A percentile compares a stretch with the other conserved stretches of the same genome.
These are phyloP conservation scores for Pythium myriotylum DNA, from an alignment of 352 stramenopile species.

Conservation along the genomic window DNA sequence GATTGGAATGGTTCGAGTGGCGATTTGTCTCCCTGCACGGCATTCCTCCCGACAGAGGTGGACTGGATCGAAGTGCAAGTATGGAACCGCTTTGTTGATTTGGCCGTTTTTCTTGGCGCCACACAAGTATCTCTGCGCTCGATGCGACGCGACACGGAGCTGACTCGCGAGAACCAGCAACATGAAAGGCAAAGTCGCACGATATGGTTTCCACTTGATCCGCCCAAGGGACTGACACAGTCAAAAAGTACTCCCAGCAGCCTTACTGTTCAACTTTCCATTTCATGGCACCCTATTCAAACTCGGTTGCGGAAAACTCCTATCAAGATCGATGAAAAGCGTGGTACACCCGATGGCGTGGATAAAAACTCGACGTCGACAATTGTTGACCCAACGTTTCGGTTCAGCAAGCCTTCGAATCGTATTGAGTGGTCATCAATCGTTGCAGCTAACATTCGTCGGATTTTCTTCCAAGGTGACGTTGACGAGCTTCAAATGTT, in stretches of 20 bases:
- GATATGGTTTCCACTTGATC: conserved; percentile 29
- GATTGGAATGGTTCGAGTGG: conserved; percentile 25
- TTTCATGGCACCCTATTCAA: conserved; percentile 11
- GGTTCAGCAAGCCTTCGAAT: conserved; percentile 48
- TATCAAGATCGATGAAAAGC: conserved; percentile 10
- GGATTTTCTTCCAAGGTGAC: conserved; percentile 73
- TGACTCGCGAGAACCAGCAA: conserved; percentile 16
- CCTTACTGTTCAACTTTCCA: conserved; percentile 22
- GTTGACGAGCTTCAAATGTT: conserved; percentile 59
- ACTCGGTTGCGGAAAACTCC: conserved; percentile 8
- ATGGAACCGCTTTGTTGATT: conserved; percentile 64
- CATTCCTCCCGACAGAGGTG: conserved; percentile 33
- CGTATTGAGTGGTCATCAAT: conserved; percentile 63
- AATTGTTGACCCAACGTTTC: conserved; percentile 57
- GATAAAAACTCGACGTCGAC: neutral
- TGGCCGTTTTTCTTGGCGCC: conserved; percentile 57
- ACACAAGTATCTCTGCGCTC: conserved; percentile 31
- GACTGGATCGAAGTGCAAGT: conserved; percentile 60
- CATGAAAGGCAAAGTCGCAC: neutral
- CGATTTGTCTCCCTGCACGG: neutral
- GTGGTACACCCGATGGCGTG: neutral
- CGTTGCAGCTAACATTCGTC: conserved; percentile 51
- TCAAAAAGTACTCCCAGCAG: neutral
- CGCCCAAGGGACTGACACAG: neutral
- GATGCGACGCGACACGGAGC: conserved; percentile 28